These are phyloP conservation scores for Diplocarpon rosae DNA, from an alignment of 2,329 filamentous ascomycete genomes.

Conservation along the genomic window DNA sequence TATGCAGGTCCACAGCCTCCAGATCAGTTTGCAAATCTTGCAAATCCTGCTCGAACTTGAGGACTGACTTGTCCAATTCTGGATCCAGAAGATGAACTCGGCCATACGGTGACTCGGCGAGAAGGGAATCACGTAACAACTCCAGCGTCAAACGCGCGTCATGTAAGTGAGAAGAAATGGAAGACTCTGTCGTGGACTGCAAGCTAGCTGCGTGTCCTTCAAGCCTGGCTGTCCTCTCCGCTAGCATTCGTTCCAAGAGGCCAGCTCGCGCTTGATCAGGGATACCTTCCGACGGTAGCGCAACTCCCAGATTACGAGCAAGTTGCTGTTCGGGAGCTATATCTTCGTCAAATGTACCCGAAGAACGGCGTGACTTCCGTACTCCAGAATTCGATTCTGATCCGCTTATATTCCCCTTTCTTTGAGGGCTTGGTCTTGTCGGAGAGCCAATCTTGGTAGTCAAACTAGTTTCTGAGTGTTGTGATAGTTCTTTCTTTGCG, in stretches of 20 bases:
- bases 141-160: slow-evolving; percentile 39
- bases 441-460: slow-evolving; percentile 8
- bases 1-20: slow-evolving; percentile 29
- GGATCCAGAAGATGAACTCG: slow-evolving; percentile 40
- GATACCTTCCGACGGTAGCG: slow-evolving; percentile 29
- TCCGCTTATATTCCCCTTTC: slow-evolving; percentile 13
- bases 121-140: slow-evolving; percentile 38
- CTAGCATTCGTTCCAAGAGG: slow-evolving; percentile 22
- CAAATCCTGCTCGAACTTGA: slow-evolving; percentile 28
- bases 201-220: slow-evolving; percentile 34
- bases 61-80: slow-evolving; percentile 41
- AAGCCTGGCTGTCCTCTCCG: slow-evolving; percentile 33
- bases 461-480: not conserved
- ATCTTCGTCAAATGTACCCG: slow-evolving; percentile 30
- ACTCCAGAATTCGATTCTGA: slow-evolving; percentile 20
- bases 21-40: slow-evolving; percentile 28
- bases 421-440: slow-evolving; percentile 12
- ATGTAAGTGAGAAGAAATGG: slow-evolving; percentile 32
- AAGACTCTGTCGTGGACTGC: slow-evolving; percentile 40
- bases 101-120: slow-evolving; percentile 41
- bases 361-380: slow-evolving; percentile 22
- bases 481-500: slow-evolving; percentile 34
- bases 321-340: slow-evolving; percentile 31
- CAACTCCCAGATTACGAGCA: slow-evolving; percentile 37
- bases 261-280: slow-evolving; percentile 17